Percentiles rank a stretch among this genome's conserved stretches.
These are phyloP conservation scores for Sphaerosporella brunnea DNA, from an alignment of 495 filamentous ascomycete species.

Conservation along the genomic window DNA sequence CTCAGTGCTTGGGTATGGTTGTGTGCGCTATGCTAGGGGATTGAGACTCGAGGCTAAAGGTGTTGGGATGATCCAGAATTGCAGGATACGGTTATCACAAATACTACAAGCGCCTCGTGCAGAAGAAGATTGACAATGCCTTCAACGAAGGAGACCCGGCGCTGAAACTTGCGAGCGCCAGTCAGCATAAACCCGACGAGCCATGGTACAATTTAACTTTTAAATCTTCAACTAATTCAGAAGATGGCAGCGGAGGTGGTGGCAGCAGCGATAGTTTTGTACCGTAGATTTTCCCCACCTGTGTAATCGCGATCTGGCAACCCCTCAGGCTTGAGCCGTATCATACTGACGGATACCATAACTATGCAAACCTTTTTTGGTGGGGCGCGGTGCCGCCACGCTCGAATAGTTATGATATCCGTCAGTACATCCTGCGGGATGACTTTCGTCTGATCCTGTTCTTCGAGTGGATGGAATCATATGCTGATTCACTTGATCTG, in stretches of 20 bases:
- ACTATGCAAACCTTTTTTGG: too few species aligned
- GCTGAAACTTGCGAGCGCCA: constrained; percentile 65
- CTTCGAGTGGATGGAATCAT: not conserved
- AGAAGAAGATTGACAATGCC: constrained; percentile 84
- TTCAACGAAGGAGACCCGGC: constrained; percentile 86
- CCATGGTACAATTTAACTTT: constrained; percentile 19
- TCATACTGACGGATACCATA: too few species aligned
- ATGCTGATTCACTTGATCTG: constrained; percentile 3
- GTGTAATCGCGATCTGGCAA: not conserved
- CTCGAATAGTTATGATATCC: too few species aligned
- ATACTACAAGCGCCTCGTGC: constrained; percentile 76
- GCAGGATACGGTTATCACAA: constrained; percentile 74
- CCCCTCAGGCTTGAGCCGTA: not conserved
- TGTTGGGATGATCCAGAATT: constrained; percentile 28
- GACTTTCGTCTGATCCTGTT: not conserved
- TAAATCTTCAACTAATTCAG: constrained; percentile 1
- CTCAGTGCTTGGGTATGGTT: constrained; percentile 49
- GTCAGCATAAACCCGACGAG: constrained; percentile 31
- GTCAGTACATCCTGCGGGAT: too few species aligned
- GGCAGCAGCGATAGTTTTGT: constrained; percentile 1
- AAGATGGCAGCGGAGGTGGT: not conserved
- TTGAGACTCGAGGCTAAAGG: not conserved
- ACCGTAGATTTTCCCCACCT: not conserved
- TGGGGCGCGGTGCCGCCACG: too few species aligned
- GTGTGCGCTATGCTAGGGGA: not conserved